A percentile compares a stretch with the other conserved stretches of the same genome.
phyloP scores from a whole-genome alignment of 1,284 basidiomycete genomes.

The Hymenochaete sp. region DNA sequence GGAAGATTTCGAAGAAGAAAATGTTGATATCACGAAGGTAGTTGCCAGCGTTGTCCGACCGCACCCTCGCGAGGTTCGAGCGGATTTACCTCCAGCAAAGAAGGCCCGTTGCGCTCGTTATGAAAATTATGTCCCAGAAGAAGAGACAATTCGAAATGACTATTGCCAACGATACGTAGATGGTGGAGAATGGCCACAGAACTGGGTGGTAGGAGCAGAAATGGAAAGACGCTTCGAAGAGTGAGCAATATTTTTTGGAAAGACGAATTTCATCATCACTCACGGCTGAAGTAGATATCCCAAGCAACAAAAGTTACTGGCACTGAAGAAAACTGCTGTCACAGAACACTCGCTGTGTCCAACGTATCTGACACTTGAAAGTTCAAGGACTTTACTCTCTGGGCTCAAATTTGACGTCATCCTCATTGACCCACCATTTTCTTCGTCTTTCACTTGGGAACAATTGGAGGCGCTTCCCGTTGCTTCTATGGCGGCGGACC shows the following conservation, averaged over 20 bases:
- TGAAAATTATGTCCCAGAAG: slow-evolving; percentile 75
- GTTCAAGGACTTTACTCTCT: slow-evolving; percentile 8
- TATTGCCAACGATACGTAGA: slow-evolving; percentile 88
- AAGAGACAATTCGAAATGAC: slow-evolving; percentile 93
- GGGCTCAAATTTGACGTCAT: slow-evolving; percentile 84
- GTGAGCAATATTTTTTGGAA: slow-evolving; percentile 44
- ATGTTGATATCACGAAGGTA: slow-evolving; percentile 34
- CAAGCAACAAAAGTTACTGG: slow-evolving; percentile 75
- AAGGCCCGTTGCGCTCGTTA: slow-evolving; percentile 60
- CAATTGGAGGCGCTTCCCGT: slow-evolving; percentile 77
- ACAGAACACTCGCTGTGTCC: slow-evolving; percentile 54
- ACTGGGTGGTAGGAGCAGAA: slow-evolving; percentile 82
- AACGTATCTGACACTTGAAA: slow-evolving; percentile 49
- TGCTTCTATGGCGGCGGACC: slow-evolving; percentile 80
- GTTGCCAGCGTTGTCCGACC: slow-evolving; percentile 36
- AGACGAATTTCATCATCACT: too few species aligned
- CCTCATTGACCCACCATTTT: slow-evolving; percentile 84
- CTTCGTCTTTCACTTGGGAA: slow-evolving; percentile 77
- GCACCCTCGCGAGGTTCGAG: slow-evolving; percentile 31
- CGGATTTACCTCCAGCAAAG: slow-evolving; percentile 61
- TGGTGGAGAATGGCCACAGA: slow-evolving; percentile 84
- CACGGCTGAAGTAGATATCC: slow-evolving; percentile 62
- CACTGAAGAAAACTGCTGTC: slow-evolving; percentile 69
- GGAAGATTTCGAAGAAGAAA: slow-evolving; percentile 20
- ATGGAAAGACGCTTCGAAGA: slow-evolving; percentile 86